Conservation (phyloP, 257 asterid species). For the Ophiorrhiza pumila region DNA sequence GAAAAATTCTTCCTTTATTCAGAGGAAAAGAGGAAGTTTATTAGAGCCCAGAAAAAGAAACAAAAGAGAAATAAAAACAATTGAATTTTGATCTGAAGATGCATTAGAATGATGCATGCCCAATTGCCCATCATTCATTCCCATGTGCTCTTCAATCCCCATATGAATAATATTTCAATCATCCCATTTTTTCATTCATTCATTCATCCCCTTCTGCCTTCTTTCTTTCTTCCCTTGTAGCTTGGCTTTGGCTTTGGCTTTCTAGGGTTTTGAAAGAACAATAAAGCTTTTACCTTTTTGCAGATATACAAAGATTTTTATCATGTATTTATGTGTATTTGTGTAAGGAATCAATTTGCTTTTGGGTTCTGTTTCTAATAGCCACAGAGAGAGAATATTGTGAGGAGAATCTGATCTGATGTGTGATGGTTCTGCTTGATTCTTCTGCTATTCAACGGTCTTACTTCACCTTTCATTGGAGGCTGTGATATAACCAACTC, state of each 20-base stretch:
- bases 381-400: constrained; percentile 22
- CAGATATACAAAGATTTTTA: constrained; percentile 16
- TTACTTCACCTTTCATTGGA: constrained; percentile 47
- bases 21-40: constrained; percentile 5
- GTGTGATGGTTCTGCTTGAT: constrained; percentile 44
- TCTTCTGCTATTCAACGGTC: constrained; percentile 59
- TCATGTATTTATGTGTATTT: constrained; percentile 24
- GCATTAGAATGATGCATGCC: constrained; percentile 35
- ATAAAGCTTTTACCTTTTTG: constrained; percentile 38
- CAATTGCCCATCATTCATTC: constrained; percentile 63
- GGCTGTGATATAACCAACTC: constrained; percentile 50
- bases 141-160: constrained; percentile 74
- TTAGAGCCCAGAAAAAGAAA: neutral
- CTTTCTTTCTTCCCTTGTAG: constrained; percentile 6
- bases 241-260: constrained; percentile 16
- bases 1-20: neutral
- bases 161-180: constrained; percentile 17
- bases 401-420: constrained; percentile 51
- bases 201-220: constrained; percentile 25
- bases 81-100: constrained; percentile 20
- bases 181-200: constrained; percentile 12
- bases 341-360: constrained; percentile 49
- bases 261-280: constrained; percentile 45
- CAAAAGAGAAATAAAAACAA: constrained; percentile 2
- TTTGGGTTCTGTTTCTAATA: constrained; percentile 46